Evolutionary conservation across 2,329 filamentous ascomycete species (phyloP).

Genomic region (Cephalotrichum gorgonifer): DNA sequence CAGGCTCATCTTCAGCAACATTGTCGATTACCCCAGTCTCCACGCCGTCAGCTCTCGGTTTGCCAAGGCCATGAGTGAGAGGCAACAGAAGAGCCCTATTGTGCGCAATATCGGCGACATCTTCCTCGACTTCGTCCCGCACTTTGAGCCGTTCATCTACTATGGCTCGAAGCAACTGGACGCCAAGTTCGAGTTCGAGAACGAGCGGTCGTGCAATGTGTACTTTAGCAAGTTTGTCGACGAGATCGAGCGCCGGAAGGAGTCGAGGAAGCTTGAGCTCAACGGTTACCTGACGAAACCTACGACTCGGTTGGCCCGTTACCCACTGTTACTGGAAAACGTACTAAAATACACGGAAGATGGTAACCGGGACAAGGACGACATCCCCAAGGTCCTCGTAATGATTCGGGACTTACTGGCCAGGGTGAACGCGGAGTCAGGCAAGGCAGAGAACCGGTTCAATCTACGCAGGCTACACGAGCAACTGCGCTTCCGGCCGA

Average conservation of each 20-base stretch:
- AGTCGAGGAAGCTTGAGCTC: slow-evolving; percentile 90
- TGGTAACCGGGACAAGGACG: slow-evolving; percentile 78
- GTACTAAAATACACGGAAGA: slow-evolving; percentile 87
- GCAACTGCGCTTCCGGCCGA: slow-evolving; percentile 80
- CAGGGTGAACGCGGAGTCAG: slow-evolving; percentile 87
- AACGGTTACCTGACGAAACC: slow-evolving; percentile 98
- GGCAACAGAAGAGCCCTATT: slow-evolving; percentile 84
- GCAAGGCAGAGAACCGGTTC: slow-evolving; percentile 95
- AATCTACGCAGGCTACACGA: slow-evolving; percentile 88
- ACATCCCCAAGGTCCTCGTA: slow-evolving; percentile 80
- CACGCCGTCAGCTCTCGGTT: slow-evolving; percentile 84
- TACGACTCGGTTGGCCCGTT: slow-evolving; percentile 87
- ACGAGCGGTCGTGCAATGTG: slow-evolving; percentile 79
- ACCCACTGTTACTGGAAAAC: slow-evolving; percentile 83
- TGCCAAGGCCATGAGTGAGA: slow-evolving; percentile 75
- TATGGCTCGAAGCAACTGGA: slow-evolving; percentile 95
- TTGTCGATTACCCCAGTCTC: slow-evolving; percentile 71
- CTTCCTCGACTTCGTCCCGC: slow-evolving; percentile 82
- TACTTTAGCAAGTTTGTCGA: slow-evolving; percentile 88
- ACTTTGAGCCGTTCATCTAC: slow-evolving; percentile 91
- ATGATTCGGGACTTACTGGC: slow-evolving; percentile 81
- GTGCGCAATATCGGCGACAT: slow-evolving; percentile 88
- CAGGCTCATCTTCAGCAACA: slow-evolving; percentile 89
- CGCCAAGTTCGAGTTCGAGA: slow-evolving; percentile 96
- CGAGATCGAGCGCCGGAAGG: slow-evolving; percentile 89